These are phyloP conservation scores for Heliosperma pusillum DNA, from an alignment of 148 eudicot genomes.

Conservation along the genomic window DNA sequence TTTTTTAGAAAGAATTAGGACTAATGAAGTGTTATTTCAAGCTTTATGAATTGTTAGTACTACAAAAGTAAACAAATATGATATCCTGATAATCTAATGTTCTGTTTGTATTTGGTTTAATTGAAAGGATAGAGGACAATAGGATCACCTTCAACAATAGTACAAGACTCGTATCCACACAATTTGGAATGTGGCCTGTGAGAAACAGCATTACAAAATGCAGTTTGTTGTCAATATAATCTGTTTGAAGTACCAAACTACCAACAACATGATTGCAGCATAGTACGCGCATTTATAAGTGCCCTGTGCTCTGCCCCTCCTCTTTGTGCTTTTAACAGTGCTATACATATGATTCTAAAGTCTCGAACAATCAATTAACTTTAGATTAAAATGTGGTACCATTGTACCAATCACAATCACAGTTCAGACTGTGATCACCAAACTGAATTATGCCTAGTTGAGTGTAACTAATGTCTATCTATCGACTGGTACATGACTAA, in stretches of 20 bases:
- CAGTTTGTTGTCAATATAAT: neutral
- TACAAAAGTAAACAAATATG: neutral
- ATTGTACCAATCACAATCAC: neutral
- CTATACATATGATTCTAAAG: neutral
- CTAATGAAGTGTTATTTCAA: neutral
- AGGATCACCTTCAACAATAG: neutral
- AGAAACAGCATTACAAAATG: neutral
- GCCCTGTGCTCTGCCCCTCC: neutral
- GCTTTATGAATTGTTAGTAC: neutral
- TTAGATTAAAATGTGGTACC: neutral
- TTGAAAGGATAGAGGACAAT: neutral
- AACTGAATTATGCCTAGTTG: too few species aligned
- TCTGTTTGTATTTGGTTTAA: neutral
- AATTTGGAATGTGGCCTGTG: neutral
- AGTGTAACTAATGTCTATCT: too few species aligned
- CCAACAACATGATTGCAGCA: neutral
- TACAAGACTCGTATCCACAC: neutral
- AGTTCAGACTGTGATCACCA: neutral
- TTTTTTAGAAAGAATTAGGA: neutral
- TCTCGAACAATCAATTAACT: neutral
- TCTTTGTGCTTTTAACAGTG: neutral
- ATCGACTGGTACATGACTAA: too few species aligned
- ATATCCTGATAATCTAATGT: neutral
- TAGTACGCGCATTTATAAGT: neutral
- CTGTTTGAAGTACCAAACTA: neutral